Conservation (phyloP, 1,284 basidiomycete species). For the Mycosarcoma maydis region DNA sequence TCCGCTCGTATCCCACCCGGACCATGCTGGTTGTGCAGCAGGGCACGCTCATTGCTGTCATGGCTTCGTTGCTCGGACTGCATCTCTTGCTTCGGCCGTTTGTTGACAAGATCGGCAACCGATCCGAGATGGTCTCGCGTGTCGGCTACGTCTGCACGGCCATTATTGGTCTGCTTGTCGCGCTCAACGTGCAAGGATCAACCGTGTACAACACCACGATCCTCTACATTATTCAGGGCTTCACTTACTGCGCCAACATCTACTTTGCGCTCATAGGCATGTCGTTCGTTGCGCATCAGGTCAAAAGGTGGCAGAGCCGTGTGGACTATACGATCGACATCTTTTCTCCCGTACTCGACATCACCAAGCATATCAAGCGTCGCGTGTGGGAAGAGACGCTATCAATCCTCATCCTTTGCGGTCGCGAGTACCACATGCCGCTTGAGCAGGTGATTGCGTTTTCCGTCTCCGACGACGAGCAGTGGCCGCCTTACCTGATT, state of each 20-base stretch:
- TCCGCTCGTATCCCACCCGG: constrained; percentile 72
- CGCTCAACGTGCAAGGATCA: constrained; percentile 54
- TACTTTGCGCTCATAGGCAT: constrained; percentile 57
- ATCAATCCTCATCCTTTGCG: constrained; percentile 76
- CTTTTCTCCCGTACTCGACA: constrained; percentile 79
- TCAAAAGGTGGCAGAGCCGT: constrained; percentile 72
- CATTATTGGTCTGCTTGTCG: constrained; percentile 72
- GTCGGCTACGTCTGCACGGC: constrained; percentile 77
- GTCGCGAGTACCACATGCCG: constrained; percentile 74
- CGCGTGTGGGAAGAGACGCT: constrained; percentile 86
- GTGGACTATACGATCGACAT: constrained; percentile 83
- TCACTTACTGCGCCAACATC: constrained; percentile 52
- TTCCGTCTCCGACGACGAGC: constrained; percentile 72
- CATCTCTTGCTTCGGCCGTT: constrained; percentile 73
- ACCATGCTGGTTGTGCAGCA: constrained; percentile 75
- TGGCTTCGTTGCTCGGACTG: constrained; percentile 72
- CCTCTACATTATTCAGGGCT: constrained; percentile 50
- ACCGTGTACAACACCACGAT: constrained; percentile 59
- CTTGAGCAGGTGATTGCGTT: constrained; percentile 74
- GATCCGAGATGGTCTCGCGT: constrained; percentile 78
- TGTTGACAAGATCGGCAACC: constrained; percentile 78
- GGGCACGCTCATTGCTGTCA: constrained; percentile 73
- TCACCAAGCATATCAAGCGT: constrained; percentile 75
- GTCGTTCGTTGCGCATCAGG: constrained; percentile 43
- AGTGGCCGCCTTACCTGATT: constrained; percentile 79